Evolutionary conservation across 208 protist genomes (phyloP), one percentile per base, ranked within the genome.

Genomic region (Trypanosoma lewisi): DNA sequence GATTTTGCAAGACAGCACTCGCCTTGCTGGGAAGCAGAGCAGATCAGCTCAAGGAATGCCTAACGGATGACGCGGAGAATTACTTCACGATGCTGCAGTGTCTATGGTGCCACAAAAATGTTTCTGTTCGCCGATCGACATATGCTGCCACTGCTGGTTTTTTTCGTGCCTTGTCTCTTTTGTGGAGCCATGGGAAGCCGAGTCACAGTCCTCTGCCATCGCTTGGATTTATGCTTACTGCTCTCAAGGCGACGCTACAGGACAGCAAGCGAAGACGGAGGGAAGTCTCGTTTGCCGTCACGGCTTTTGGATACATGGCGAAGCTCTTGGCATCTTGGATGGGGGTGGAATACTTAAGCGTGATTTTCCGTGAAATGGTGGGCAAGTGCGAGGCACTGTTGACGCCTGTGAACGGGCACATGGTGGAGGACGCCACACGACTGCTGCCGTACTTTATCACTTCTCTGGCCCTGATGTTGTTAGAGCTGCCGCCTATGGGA

Each of bases 91-190:
- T 66, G 12, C 39, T 89, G 58, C 9, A 39, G 25, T 30, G 7
- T 19, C 66, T 89, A 7, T 84, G 78, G 78, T n/a, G 28, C 52
- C 83, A 89, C 67, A 67, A 66, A 42, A 85, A 89, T 66, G 70
- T 56, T n/a, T 66, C 78, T 21, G 51, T 89, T 11, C 79, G 73
- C 59, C 77, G 80, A 14, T 64, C 65, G 2, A 60, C 78, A 23
- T 73, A 75, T 59, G 21, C 58, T 11, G 83, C 79, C n/a, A 64
- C 63, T 5, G 59, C 66, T 7, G 62, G 47, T 39, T 85, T 78
- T 63, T 63, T 82, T 47, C 57, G 55, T n/a, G 61, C 78, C 8
- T 30, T 89, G 28, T 36, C 76, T 12, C 34, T 62, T 8, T 51
- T 61, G 14, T 37, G 65, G 49, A 34, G 36, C 30, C 37, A 30